A percentile compares a stretch with the other conserved stretches of the same genome.
Evolutionary conservation across 352 stramenopile species (phyloP).

Genomic region (Phytopythium boreale): DNA sequence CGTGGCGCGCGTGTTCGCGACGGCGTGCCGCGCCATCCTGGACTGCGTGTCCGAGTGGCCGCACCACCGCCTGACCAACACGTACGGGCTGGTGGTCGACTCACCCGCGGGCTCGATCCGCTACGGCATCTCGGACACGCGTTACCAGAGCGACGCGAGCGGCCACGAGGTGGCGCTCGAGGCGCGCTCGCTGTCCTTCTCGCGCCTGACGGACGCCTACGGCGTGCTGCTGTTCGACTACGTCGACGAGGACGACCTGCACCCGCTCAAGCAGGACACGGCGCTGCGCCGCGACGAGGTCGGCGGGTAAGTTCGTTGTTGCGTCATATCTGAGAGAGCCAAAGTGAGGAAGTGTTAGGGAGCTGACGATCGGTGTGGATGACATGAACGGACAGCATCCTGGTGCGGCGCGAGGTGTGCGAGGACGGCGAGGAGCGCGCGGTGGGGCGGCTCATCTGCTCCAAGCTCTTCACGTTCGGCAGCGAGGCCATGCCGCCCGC

Average conservation of each 20-base stretch:
- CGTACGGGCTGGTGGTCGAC: slow-evolving; percentile 14
- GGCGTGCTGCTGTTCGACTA: slow-evolving; percentile 33
- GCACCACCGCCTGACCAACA: slow-evolving; percentile 19
- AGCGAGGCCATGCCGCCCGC: slow-evolving; percentile 13
- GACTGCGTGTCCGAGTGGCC: slow-evolving; percentile 26
- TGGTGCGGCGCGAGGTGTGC: slow-evolving; percentile 40
- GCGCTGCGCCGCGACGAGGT: slow-evolving; percentile 20
- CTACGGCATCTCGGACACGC: slow-evolving; percentile 20
- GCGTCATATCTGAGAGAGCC: no score
- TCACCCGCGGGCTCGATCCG: slow-evolving; percentile 21
- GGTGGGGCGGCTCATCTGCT: slow-evolving; percentile 54
- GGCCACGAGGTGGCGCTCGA: slow-evolving; percentile 23
- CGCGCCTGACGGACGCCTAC: slow-evolving; percentile 15
- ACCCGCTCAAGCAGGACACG: slow-evolving; percentile 16
- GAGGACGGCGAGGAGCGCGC: slow-evolving; percentile 46
- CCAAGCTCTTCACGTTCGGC: slow-evolving; percentile 29
- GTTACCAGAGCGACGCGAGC: slow-evolving; percentile 20
- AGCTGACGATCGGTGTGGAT: background rate
- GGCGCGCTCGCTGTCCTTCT: slow-evolving; percentile 25
- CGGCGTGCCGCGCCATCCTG: slow-evolving; percentile 18
- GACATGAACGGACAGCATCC: slow-evolving; percentile 16
- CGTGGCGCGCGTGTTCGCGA: slow-evolving; percentile 19
- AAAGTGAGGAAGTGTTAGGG: slow-evolving; percentile 4
- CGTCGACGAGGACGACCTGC: slow-evolving; percentile 27
- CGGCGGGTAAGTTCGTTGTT: slow-evolving; percentile 25